Evolutionary conservation across 2,329 filamentous ascomycete species (phyloP).

Genomic region (Colletotrichum sp.): DNA sequence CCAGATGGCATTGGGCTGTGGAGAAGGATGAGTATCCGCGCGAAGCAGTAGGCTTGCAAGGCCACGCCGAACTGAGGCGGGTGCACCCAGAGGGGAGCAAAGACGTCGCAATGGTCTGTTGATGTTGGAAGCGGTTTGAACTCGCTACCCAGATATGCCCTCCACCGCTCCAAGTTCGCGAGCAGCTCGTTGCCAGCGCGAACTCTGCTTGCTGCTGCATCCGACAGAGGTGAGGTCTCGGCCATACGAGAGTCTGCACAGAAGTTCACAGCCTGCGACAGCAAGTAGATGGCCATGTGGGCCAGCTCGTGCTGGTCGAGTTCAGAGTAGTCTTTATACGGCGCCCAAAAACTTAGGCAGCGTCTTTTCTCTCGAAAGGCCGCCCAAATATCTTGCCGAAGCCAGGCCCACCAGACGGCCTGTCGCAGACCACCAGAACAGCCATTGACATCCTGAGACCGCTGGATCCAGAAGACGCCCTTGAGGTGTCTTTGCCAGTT

Average conservation of each 20-base stretch:
- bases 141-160: slow-evolving; percentile 34
- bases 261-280: slow-evolving; percentile 63
- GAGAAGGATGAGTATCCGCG: slow-evolving; percentile 50
- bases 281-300: slow-evolving; percentile 56
- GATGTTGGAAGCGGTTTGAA: slow-evolving; percentile 44
- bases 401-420: slow-evolving; percentile 70
- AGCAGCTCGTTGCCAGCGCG: slow-evolving; percentile 25
- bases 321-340: slow-evolving; percentile 49
- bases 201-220: slow-evolving; percentile 9
- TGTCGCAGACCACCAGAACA: slow-evolving; percentile 60
- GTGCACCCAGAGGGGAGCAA: slow-evolving; percentile 54
- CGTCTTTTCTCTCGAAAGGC: slow-evolving; percentile 63
- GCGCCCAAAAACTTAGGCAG: slow-evolving; percentile 63
- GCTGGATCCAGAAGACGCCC: slow-evolving; percentile 70
- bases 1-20: slow-evolving; percentile 26
- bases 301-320: slow-evolving; percentile 61
- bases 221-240: slow-evolving; percentile 1
- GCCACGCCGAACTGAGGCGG: slow-evolving; percentile 52
- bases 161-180: slow-evolving; percentile 35
- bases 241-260: slow-evolving; percentile 45
- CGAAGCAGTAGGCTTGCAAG: slow-evolving; percentile 56
- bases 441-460: slow-evolving; percentile 65
- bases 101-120: slow-evolving; percentile 29
- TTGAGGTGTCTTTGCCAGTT: slow-evolving; percentile 68
- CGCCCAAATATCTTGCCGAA: slow-evolving; percentile 70